Evolutionary conservation across 345 rosid genomes (phyloP), one percentile per base, ranked within the genome.

Genomic region (Excoecaria agallocha): DNA sequence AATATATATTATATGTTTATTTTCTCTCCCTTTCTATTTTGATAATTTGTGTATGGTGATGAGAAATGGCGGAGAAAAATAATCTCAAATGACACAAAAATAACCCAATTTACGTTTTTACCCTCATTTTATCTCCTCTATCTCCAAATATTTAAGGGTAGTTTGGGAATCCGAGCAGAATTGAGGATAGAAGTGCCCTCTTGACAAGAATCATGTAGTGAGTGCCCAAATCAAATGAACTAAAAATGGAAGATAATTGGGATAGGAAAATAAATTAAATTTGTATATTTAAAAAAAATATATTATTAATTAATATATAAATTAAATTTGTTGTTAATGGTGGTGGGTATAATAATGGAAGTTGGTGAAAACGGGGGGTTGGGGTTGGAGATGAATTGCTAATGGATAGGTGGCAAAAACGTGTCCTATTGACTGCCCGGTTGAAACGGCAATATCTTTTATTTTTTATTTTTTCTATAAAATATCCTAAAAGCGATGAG

Each of bases 371-470:
- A 61, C 11, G 61, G n/a, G 22, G 17, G 38, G 19, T 25, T 56
- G 30, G 45, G 3, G 45, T 41, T 41, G 38, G 24, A 60, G 57
- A 59, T 41, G 38, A 20, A 24, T 24, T 30, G 22, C 3, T 4
- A 5, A 4, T 8, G 8, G 3, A 41, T 41, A 41, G 45, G 8
- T 41, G 45, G 45, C 45, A 8, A 41, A 41, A 41, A 66, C 51
- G 51, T 49, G 12, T 41, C 73, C 50, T 12, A 57, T 80, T 65
- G 82, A 72, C 78, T 73, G 55, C 71, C 78, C 78, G 54, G 5
- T 71, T 78, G 86, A 80, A 80, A 83, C 86, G 86, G 83, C 83
- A 77, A 59, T 46, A 24, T 45, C 51, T 45, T 5, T 41, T 41
- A 6, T 11, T 46, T 66, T 66, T 66, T 66, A 3, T 24, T 66